Percentiles rank a stretch among this genome's conserved stretches.
Evolutionary conservation across 176 grass and related monocot species (phyloP).

Genomic region (Neostapfia colusana): DNA sequence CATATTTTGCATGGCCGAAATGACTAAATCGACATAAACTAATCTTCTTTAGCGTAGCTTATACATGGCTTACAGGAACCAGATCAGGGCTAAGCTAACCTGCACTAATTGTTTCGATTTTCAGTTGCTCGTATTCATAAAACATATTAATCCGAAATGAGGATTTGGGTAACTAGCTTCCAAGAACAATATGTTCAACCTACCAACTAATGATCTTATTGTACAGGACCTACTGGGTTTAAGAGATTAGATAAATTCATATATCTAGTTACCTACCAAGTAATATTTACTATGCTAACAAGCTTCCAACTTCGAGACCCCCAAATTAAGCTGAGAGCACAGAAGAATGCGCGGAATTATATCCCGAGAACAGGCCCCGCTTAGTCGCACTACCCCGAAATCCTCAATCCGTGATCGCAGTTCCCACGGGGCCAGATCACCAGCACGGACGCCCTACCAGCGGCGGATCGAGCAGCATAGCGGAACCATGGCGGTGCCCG

Average conservation of each 20-base stretch:
- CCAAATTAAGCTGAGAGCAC: not conserved
- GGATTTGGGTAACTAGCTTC: not conserved
- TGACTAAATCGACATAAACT: not conserved
- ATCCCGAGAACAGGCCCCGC: not conserved
- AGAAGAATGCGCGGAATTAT: constrained; percentile 11
- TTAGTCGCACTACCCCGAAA: constrained; percentile 20
- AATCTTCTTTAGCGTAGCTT: not conserved
- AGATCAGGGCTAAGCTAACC: not conserved
- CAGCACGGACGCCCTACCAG: not conserved
- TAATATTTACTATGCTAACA: not conserved
- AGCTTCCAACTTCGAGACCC: constrained; percentile 10
- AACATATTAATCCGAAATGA: not conserved
- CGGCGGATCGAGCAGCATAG: not conserved
- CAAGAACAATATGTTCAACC: not conserved
- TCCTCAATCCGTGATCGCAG: constrained; percentile 17
- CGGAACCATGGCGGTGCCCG: not conserved
- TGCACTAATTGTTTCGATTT: not conserved
- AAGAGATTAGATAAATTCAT: not conserved
- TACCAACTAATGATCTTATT: not conserved
- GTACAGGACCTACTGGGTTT: not conserved
- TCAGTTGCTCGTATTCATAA: not conserved
- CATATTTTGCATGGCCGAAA: no score
- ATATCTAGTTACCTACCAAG: not conserved
- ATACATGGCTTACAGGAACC: not conserved
- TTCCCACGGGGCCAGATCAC: not conserved